Base-by-base conservation (phyloP, 2,329 filamentous ascomycete genomes). In the Fusarium devonianum region DNA sequence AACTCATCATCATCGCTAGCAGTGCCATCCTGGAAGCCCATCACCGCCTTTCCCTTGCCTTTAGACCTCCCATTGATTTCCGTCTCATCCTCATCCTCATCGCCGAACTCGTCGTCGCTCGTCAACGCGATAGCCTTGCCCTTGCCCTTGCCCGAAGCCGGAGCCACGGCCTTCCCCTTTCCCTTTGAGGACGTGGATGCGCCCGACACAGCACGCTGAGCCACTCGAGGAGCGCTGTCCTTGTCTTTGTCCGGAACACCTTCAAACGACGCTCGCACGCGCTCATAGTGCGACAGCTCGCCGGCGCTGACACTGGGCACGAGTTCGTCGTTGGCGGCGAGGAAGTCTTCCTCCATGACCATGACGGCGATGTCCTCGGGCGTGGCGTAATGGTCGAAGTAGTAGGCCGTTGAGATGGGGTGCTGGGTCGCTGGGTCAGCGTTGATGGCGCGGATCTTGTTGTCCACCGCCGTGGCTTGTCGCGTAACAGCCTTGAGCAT, bases 401-500 rank as follows among this genome's bases (percentile, higher is more conserved):
- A 99, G 73, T 94, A 92, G 0, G 92, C 93, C 2, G 93, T 95
- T 2, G 89, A 89, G 56, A 97, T 80, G 76, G 32, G 78, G 74
- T 36, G 65, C 26, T 61, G 52, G 5, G 60, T 65, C n/a, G 61
- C 66, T 4, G 69, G 68, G 33, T 72, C 71, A 3, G 75, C 70
- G 64, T 90, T 90, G 69, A 96, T 78, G 4, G 80, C 78, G 16
- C 82, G 81, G 60, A 99, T 89, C 71, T 94, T 94, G 39, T 83
- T 79, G 69, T 99, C 94, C 3, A 97, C 92, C 2, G 84, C 79
- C 2, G 85, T 82, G 2, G 94, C 92, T 68, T 95, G 90, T 5
- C 94, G 86, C 3, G 94, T 99, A 49, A 99, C 93, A 14, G 94
- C 94, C 72, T 99, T 97, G 62, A 99, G 87, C 94, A 99, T 99